Evolutionary conservation across 805 yeast genomes (phyloP).

Genomic region (Sugiyamaella qingdaonensis): DNA sequence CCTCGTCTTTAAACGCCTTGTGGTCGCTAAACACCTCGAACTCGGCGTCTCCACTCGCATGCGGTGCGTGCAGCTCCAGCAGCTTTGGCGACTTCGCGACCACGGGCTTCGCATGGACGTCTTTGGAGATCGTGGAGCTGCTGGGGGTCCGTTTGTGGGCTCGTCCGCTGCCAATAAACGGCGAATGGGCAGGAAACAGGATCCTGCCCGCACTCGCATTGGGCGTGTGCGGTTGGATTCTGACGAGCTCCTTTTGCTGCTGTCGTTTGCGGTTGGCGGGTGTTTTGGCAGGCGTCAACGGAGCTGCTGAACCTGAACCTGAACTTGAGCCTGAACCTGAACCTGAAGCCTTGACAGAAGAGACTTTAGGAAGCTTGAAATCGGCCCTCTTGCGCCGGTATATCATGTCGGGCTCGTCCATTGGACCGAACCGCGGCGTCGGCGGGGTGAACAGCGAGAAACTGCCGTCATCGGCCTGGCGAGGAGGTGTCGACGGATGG

Average conservation of each 20-base stretch:
- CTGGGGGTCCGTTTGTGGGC: neutral
- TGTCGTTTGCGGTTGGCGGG: constrained; percentile 20
- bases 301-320: too few species aligned
- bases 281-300: constrained; percentile 25
- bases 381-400: constrained; percentile 7
- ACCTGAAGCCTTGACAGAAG: neutral
- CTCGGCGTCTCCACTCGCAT: neutral
- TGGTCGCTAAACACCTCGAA: constrained; percentile 17
- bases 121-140: neutral
- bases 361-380: neutral
- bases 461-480: constrained; percentile 3
- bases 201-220: constrained; percentile 17
- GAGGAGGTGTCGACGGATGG: constrained; percentile 19
- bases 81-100: neutral
- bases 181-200: constrained; percentile 23
- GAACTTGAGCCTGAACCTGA: too few species aligned
- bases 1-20: constrained; percentile 16
- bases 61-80: neutral
- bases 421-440: constrained; percentile 24
- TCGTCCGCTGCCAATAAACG: constrained; percentile 27
- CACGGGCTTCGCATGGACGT: neutral
- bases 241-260: constrained; percentile 3
- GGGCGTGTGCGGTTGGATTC: constrained; percentile 2
- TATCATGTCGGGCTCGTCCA: constrained; percentile 23
- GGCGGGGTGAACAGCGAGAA: constrained; percentile 19